phyloP scores from a whole-genome alignment of 495 filamentous ascomycete species.

The Friedmanniomyces simplex region DNA sequence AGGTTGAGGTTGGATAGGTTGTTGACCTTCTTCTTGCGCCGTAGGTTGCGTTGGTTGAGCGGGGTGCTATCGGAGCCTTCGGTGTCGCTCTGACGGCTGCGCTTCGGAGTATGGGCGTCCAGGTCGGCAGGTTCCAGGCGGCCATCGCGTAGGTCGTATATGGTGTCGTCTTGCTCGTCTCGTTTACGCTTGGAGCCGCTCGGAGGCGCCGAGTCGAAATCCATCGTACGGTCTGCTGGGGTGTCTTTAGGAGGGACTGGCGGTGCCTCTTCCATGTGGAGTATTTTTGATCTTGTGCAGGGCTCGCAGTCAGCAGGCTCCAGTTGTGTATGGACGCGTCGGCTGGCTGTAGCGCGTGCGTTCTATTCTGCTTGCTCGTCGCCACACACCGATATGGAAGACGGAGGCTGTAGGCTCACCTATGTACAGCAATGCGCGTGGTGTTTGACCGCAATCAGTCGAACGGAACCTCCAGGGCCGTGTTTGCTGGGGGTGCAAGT shows the following conservation, averaged over 20 bases:
- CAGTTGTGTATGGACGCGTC: too few relatives aligned
- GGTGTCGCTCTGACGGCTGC: conserved; percentile 5
- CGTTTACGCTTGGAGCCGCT: conserved; percentile 20
- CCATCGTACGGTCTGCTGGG: not conserved
- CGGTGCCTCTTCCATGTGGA: conserved; percentile 6
- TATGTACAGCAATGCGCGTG: too few relatives aligned
- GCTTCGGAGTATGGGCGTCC: conserved; percentile 15
- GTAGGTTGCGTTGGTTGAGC: conserved; percentile 3
- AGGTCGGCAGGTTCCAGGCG: not conserved
- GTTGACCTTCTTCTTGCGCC: conserved; percentile 17
- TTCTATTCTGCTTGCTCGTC: too few relatives aligned
- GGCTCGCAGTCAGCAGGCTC: too few relatives aligned
- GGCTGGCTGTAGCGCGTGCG: too few relatives aligned
- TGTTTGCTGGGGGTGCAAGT: too few relatives aligned
- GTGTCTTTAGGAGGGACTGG: conserved; percentile 10
- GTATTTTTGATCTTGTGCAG: too few relatives aligned
- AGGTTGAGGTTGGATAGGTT: conserved; percentile 20
- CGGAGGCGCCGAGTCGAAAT: not conserved
- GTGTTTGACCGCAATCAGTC: too few relatives aligned
- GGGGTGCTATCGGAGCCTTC: conserved; percentile 9
- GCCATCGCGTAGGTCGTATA: not conserved
- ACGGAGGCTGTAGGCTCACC: too few relatives aligned
- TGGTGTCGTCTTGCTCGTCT: not conserved
- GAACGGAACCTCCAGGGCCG: too few relatives aligned
- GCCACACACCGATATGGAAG: too few relatives aligned